Conservation (phyloP, 306 rosid genomes). For the Vigna mungo region DNA sequence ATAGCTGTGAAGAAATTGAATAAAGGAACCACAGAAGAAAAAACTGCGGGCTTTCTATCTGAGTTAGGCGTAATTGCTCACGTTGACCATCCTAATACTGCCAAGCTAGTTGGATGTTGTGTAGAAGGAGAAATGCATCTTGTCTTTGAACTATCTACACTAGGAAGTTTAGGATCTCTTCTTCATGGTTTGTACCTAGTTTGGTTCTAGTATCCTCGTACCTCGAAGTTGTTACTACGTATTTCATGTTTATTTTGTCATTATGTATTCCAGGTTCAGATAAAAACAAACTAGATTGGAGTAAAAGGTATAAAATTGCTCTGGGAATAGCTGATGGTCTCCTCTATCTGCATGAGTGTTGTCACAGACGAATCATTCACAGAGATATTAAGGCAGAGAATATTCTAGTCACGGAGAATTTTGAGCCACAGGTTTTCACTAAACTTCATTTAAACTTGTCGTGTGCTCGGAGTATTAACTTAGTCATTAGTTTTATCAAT, state of each 20-base stretch:
- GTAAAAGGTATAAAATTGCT: slow-evolving; percentile 76
- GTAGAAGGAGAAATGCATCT: slow-evolving; percentile 85
- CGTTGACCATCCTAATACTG: slow-evolving; percentile 83
- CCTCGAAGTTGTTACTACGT: neutral
- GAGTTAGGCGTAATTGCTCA: slow-evolving; percentile 96
- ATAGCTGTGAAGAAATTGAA: slow-evolving; percentile 80
- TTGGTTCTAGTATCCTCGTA: slow-evolving; percentile 30
- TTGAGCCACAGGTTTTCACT: slow-evolving; percentile 82
- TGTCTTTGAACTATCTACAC: slow-evolving; percentile 67
- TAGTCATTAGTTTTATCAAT: neutral
- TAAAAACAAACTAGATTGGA: slow-evolving; percentile 70
- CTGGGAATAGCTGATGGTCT: slow-evolving; percentile 82
- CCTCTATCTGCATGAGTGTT: slow-evolving; percentile 80
- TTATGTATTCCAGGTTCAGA: slow-evolving; percentile 56
- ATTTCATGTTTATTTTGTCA: slow-evolving; percentile 8
- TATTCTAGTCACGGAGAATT: slow-evolving; percentile 80
- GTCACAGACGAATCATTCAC: slow-evolving; percentile 87
- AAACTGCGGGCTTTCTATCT: slow-evolving; percentile 72
- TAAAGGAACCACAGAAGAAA: slow-evolving; percentile 78
- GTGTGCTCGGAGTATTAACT: neutral
- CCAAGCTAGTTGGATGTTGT: slow-evolving; percentile 85
- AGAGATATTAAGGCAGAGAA: slow-evolving; percentile 93
- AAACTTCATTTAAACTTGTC: slow-evolving; percentile 6
- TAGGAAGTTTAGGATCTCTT: slow-evolving; percentile 84
- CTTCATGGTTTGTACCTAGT: slow-evolving; percentile 69